Conservation (phyloP, 2,329 filamentous ascomycete genomes). For the Pseudocercospora eumusae region DNA sequence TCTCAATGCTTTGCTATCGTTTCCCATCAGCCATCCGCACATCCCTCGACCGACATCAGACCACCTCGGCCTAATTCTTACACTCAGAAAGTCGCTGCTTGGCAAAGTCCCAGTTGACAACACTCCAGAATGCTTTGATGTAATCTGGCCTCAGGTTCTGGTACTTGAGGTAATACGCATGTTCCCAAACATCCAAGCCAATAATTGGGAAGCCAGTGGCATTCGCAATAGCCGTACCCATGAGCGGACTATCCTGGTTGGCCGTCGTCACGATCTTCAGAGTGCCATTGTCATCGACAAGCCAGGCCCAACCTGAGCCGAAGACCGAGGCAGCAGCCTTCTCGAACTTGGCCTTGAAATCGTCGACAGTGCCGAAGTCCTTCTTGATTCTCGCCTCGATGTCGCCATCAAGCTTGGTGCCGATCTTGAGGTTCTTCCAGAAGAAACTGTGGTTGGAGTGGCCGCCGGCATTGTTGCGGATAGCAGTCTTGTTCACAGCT, state of each 20-base stretch:
- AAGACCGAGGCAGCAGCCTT: constrained; percentile 69
- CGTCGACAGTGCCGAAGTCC: constrained; percentile 69
- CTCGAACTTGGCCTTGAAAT: constrained; percentile 67
- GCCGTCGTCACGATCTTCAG: constrained; percentile 78
- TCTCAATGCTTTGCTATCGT: background rate
- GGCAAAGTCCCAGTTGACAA: constrained; percentile 69
- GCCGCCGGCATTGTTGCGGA: constrained; percentile 88
- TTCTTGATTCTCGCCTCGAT: constrained; percentile 63
- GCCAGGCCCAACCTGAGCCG: constrained; percentile 87
- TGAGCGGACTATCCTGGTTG: constrained; percentile 68
- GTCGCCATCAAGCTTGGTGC: constrained; percentile 59
- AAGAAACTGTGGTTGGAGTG: constrained; percentile 93
- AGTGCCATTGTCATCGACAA: constrained; percentile 64
- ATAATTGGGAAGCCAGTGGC: constrained; percentile 60
- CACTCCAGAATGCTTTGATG: constrained; percentile 73
- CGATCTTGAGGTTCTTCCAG: constrained; percentile 75
- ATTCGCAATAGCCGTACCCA: constrained; percentile 56
- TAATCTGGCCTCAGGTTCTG: constrained; percentile 75
- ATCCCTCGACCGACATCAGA: background rate
- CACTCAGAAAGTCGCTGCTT: constrained; percentile 28
- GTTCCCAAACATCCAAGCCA: constrained; percentile 90
- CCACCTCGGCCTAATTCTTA: constrained; percentile 9
- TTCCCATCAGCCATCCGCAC: background rate
- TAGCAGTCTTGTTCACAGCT: constrained; percentile 66
- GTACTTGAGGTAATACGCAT: constrained; percentile 88